Evolutionary conservation across 1,284 basidiomycete species (phyloP), one percentile per base, ranked within the genome.

Genomic region (Stereum hirsutum): DNA sequence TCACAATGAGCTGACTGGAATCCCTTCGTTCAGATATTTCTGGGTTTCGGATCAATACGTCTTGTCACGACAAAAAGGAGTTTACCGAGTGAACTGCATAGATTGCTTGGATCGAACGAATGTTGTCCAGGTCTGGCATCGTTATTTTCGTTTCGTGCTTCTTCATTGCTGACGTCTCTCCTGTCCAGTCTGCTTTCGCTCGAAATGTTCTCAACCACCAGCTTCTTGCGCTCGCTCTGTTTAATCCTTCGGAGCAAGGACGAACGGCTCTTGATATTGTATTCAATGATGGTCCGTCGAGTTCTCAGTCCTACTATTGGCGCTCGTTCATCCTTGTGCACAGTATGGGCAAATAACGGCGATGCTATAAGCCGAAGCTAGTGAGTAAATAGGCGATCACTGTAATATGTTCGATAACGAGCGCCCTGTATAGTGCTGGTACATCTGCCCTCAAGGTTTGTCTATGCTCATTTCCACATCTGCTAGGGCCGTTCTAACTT

Each of bases 291-390:
- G 77, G 89, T 89, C 47, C 46, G 72, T 45, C 46, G 19, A 33
- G 31, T 27, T 20, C 23, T 12, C 17, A 39, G 20, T 19, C 12
- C 21, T n/a, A 21, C 28, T 23, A 19, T 46, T 46, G 49, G 14
- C 23, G 19, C 15, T 27, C 24, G 24, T 14, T 26, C 24, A 45
- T 21, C 30, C 23, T 39, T 15, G 41, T 26, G 39, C 49, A 27
- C 58, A 89, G 84, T 92, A 19, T 98, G 94, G 95, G 95, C 95
- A 2, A 94, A 95, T 57, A 95, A 95, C 50, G 92, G 90, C 2
- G 89, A 94, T 57, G 81, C 87, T 2, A 89, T 93, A 47, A 89
- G 85, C 56, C 72, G 81, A 47, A 80, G 81, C 45, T 96, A 97
- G 85, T 89, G 57, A 58, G 82, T 71, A n/a, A 40, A 28, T 15